Base-by-base conservation (phyloP, 2,329 filamentous ascomycete genomes). In the Thelonectria blattea region DNA sequence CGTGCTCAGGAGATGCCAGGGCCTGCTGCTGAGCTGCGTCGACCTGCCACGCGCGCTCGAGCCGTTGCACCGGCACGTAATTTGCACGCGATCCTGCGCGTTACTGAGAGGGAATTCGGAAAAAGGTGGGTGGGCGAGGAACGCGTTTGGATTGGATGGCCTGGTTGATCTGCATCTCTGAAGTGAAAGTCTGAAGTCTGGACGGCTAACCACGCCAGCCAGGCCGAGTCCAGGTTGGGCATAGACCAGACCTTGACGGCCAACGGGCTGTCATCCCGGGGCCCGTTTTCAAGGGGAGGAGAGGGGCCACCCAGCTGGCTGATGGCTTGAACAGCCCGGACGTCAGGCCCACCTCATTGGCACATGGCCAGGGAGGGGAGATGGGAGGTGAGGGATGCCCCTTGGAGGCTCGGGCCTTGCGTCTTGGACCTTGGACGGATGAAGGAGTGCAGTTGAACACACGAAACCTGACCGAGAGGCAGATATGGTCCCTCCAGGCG, bases 211-310 rank as follows among this genome's bases (percentile, higher is more conserved):
- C 48, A 41, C 42, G 39, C 54, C 46, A 53, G 42, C 39, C 48
- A 60, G 50, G 55, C 50, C 45, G 56, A 45, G 54, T 59, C 64
- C 56, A 55, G 55, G 56, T 48, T 65, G 46, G 46, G 45, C 39
- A 67, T 49, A 56, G 51, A 42, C 52, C 47, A 51, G 30, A 43
- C 47, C 56, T 52, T 54, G 42, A 47, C 50, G 50, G 56, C 68
- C 62, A 71, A 71, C 64, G 61, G 67, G 67, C 68, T 70, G 63
- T 56, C 62, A 67, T 66, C 41, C 63, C 62, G 64, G 67, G 48
- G 52, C 53, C 63, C 66, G 61, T 66, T 58, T 60, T 47, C 59
- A 56, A 60, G 61, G 57, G 34, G 42, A n/a, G 61, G 57, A 24
- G 42, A n/a, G 55, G 54, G 60, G 22, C 49, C 63, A 24, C 58